Percentiles rank a stretch among this genome's conserved stretches.
These are phyloP conservation scores for Acer saccharum DNA, from an alignment of 345 rosid species.

Conservation along the genomic window DNA sequence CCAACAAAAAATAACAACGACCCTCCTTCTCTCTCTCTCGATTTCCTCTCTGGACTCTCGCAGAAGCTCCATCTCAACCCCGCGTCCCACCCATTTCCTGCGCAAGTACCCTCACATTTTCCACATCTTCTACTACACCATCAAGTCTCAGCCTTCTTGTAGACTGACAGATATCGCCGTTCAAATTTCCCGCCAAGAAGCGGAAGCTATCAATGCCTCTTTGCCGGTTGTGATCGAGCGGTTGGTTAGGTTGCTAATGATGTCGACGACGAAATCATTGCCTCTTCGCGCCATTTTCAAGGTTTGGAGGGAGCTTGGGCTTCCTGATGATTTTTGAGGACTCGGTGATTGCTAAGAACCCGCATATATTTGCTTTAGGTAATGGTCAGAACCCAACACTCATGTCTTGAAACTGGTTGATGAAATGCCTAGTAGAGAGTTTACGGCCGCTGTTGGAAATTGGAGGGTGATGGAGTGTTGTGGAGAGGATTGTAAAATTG, in stretches of 20 bases:
- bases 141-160: slow-evolving; percentile 58
- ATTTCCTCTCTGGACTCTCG: slow-evolving; percentile 80
- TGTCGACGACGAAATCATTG: slow-evolving; percentile 66
- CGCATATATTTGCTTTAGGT: slow-evolving; percentile 50
- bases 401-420: slow-evolving; percentile 65
- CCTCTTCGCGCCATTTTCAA: slow-evolving; percentile 88
- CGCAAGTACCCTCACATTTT: slow-evolving; percentile 79
- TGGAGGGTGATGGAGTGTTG: slow-evolving; percentile 83
- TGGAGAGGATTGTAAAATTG: slow-evolving; percentile 48
- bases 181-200: slow-evolving; percentile 57
- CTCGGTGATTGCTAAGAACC: slow-evolving; percentile 62
- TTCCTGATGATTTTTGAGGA: slow-evolving; percentile 96
- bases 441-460: slow-evolving; percentile 68
- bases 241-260: slow-evolving; percentile 60
- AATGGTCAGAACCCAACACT: slow-evolving; percentile 53
- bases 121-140: slow-evolving; percentile 61
- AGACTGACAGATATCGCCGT: slow-evolving; percentile 59
- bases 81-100: slow-evolving; percentile 76
- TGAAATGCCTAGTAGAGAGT: slow-evolving; percentile 28
- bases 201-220: slow-evolving; percentile 47
- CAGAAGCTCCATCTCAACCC: slow-evolving; percentile 84
- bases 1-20: slow-evolving; percentile 38
- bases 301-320: slow-evolving; percentile 93
- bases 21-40: slow-evolving; percentile 67
- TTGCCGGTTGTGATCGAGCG: slow-evolving; percentile 58